A percentile compares a stretch with the other conserved stretches of the same genome.
Evolutionary conservation across 192 early-diverging fungal genomes (phyloP).

Genomic region (Entomortierella chlamydospora): DNA sequence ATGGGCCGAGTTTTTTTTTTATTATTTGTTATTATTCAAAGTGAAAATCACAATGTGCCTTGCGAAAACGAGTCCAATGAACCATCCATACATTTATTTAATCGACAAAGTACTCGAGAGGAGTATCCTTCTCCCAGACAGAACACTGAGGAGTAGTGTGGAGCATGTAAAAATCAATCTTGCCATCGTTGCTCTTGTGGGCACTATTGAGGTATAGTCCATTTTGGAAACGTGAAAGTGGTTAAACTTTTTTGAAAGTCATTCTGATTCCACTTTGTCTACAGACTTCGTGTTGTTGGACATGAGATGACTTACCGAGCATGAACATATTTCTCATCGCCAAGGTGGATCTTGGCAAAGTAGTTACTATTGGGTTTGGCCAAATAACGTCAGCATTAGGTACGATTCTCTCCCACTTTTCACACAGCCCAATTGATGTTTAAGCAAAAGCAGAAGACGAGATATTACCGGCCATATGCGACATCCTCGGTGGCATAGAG

Average conservation of each 20-base stretch:
- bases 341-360: slow-evolving; percentile 68
- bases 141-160: slow-evolving; percentile 60
- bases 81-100: slow-evolving; percentile 26
- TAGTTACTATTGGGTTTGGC: slow-evolving; percentile 47
- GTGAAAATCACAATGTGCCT: too few species aligned
- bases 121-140: slow-evolving; percentile 62
- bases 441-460: not conserved
- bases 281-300: not conserved
- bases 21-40: too few species aligned
- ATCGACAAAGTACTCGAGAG: slow-evolving; percentile 64
- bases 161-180: slow-evolving; percentile 61
- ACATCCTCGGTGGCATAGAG: slow-evolving; percentile 65
- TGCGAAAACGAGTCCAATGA: too few species aligned
- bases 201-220: too few species aligned
- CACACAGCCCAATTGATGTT: too few species aligned
- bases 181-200: slow-evolving; percentile 54
- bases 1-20: too few species aligned
- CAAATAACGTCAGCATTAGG: not conserved
- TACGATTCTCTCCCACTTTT: not conserved
- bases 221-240: too few species aligned
- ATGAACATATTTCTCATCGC: slow-evolving; percentile 64
- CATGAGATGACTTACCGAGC: slow-evolving; percentile 53
- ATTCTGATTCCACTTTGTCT: not conserved
- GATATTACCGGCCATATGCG: slow-evolving; percentile 57
- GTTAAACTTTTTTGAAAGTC: too few species aligned